Evolutionary conservation across 176 grass and related monocot species (phyloP), one percentile per base, ranked within the genome.

Genomic region (Poa pratensis): DNA sequence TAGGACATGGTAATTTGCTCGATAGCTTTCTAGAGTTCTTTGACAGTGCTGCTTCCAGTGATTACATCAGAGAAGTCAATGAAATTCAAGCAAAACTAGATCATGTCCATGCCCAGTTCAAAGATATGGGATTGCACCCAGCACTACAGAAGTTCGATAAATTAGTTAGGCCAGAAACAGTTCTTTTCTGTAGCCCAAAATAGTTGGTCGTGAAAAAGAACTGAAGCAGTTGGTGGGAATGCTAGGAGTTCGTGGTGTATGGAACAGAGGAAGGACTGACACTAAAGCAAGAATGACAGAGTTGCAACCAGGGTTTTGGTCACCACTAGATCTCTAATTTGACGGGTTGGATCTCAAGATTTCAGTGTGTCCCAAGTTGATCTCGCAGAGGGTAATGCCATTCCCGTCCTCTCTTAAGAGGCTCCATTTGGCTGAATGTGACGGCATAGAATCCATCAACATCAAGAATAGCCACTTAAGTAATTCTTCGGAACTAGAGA

Each of bases 281-380:
- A 3, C 7, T 69, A 18, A 73, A 26, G 42, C 12, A 9, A 73
- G 37, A 40, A 40, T 40, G 37, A 40, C 37, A 40, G 37, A 72
- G 67, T 69, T 70, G 67, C 67, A 73, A 73, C 42, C 5, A 73
- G 12, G 69, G 46, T 48, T 73, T 48, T 73, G 69, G 14, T 73
- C 12, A 73, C 40, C 20, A 48, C 39, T 48, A 22, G 39, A 46
- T 73, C 6, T 24, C 34, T n/a, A n/a, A n/a, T n/a, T 40, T 40
- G 39, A 40, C 39, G 39, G 39, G 39, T 40, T 40, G 39, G 39
- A 40, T 40, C 34, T 35, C 34, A 35, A 40, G 6, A 40, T 40
- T 40, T 40, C 37, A 40, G 6, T 1, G 37, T 40, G 37, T 40
- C 37, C 37, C 37, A 40, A 40, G 37, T 40, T 40, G 37, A 40